Base-by-base conservation (phyloP, 345 rosid species). In the Murraya paniculata region DNA sequence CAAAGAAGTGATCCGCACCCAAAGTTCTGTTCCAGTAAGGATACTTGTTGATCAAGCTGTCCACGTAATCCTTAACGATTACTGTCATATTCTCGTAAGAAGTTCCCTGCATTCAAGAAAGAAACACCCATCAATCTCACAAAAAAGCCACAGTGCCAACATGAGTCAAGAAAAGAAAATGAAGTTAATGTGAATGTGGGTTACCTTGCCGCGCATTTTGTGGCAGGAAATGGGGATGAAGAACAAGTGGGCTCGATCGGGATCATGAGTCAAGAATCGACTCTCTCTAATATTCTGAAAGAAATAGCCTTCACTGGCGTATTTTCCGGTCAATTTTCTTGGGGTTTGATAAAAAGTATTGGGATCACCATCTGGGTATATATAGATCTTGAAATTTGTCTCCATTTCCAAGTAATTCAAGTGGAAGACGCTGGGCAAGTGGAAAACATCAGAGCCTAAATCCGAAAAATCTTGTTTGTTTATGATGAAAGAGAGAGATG, bases 191-290 rank as follows among this genome's bases (percentile, higher is more conserved):
- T 35, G 2, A 21, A 36, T 35, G 50, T 36, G 10, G n/a, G 6
- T 9, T 85, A 94, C 99, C 94, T 92, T 94, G 79, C 99, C 98
- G 21, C 99, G 94, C 99, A 96, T 96, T 88, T 96, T 96, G 79
- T 94, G 99, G 84, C 97, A 94, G 6, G 98, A 96, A 33, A 96
- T 90, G 19, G 99, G 99, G 75, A 96, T 85, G 85, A 94, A 96
- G 81, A 96, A 96, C 80, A 92, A 90, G 82, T 94, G 94, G 18
- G 99, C 98, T 38, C 88, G 87, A 60, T 92, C 92, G 22, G 98
- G 97, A 90, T 96, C 92, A 18, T 81, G 80, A 36, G 95, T 92
- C 11, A 94, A 85, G 74, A 96, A 96, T 5, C 68, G 81, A 74
- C 92, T 87, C 83, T 91, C 98, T 48, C 99, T 81, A 0, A 96